These are phyloP conservation scores for Ziziphus jujuba DNA, from an alignment of 306 rosid species.

Conservation along the genomic window DNA sequence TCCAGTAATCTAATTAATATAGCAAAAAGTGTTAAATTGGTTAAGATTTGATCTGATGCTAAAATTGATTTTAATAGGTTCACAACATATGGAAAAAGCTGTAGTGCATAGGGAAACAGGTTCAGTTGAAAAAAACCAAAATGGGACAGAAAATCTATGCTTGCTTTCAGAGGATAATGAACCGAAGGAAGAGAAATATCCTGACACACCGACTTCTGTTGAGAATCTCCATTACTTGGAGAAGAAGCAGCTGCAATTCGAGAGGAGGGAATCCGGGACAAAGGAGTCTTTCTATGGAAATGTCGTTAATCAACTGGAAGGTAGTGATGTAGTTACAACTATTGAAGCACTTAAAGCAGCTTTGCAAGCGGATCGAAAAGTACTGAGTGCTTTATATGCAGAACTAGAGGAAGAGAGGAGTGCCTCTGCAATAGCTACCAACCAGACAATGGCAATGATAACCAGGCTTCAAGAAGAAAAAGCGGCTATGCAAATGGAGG, in stretches of 20 bases:
- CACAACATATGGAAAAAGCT: constrained; percentile 7
- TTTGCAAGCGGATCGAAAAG: constrained; percentile 44
- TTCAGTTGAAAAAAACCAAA: constrained; percentile 27
- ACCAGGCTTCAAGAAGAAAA: constrained; percentile 91
- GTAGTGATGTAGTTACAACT: constrained; percentile 42
- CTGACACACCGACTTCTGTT: constrained; percentile 52
- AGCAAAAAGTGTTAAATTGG: constrained; percentile 5
- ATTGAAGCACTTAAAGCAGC: constrained; percentile 51
- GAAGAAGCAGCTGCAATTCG: constrained; percentile 34
- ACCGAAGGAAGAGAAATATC: constrained; percentile 57
- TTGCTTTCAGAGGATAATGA: constrained; percentile 38
- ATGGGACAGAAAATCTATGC: constrained; percentile 30
- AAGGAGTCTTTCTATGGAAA: constrained; percentile 57
- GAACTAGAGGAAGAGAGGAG: constrained; percentile 89
- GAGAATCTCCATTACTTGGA: constrained; percentile 43
- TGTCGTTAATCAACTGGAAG: constrained; percentile 49
- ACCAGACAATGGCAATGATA: constrained; percentile 91
- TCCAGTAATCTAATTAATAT: background rate
- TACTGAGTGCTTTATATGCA: constrained; percentile 57
- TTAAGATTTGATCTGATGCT: constrained; percentile 16
- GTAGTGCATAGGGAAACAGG: constrained; percentile 25
- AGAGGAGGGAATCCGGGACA: constrained; percentile 48
- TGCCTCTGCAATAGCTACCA: constrained; percentile 80
- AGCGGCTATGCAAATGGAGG: constrained; percentile 89
- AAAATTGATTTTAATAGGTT: constrained; percentile 23